phyloP scores from a whole-genome alignment of 768 basidiomycete species.

The Dioszegia crocea region DNA sequence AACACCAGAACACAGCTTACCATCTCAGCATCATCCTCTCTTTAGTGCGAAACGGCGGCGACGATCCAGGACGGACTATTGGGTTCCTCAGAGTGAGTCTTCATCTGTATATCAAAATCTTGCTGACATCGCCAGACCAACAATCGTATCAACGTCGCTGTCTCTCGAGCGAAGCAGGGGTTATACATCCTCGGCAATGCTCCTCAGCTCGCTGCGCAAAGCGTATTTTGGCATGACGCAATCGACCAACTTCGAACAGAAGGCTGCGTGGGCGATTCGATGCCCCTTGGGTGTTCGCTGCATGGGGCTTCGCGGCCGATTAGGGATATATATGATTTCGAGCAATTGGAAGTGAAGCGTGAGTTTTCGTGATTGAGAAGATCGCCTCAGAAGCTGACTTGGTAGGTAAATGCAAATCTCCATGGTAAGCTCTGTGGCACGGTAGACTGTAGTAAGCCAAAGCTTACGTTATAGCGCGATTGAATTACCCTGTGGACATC shows the following conservation, averaged over 20 bases:
- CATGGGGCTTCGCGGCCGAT: slow-evolving; percentile 3
- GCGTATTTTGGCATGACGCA: slow-evolving; percentile 8
- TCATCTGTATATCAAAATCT: background rate
- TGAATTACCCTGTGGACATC: slow-evolving; percentile 14
- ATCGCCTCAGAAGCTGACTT: background rate
- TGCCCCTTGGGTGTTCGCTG: slow-evolving; percentile 10
- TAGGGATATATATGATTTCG: slow-evolving; percentile 2
- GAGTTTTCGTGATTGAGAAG: background rate
- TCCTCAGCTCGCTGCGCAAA: slow-evolving; percentile 13
- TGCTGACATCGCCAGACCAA: slow-evolving; percentile 8
- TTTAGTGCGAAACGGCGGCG: slow-evolving; percentile 66
- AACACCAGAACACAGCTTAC: background rate
- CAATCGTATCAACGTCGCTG: slow-evolving; percentile 56
- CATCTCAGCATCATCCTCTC: slow-evolving; percentile 60
- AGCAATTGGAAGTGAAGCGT: slow-evolving; percentile 9
- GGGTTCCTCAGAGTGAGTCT: slow-evolving; percentile 66
- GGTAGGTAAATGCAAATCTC: slow-evolving; percentile 6
- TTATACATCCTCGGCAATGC: slow-evolving; percentile 69
- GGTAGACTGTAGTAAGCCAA: too few relatives aligned
- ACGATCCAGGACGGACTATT: slow-evolving; percentile 51
- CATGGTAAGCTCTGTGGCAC: background rate
- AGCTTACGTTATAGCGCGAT: background rate
- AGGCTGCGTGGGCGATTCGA: slow-evolving; percentile 2
- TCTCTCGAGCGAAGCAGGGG: slow-evolving; percentile 71
- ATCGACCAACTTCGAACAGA: slow-evolving; percentile 5